These are phyloP conservation scores for Mediolabrus comicus DNA, from an alignment of 108 stramenopile genomes.

Conservation along the genomic window DNA sequence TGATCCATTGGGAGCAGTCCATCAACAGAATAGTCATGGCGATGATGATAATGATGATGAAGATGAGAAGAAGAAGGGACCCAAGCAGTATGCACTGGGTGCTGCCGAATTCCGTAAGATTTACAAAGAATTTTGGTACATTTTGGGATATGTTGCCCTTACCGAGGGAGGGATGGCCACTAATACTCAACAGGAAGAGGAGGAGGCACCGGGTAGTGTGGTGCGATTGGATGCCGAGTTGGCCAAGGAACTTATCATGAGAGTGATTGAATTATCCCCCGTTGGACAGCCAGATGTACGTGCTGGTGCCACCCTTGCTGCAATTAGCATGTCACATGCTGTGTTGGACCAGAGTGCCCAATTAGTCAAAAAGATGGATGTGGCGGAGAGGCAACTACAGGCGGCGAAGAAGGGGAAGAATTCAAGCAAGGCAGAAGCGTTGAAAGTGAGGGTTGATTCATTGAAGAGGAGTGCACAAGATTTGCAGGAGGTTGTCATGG, in stretches of 20 bases:
- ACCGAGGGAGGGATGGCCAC: conserved; percentile 45
- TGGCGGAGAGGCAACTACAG: conserved; percentile 55
- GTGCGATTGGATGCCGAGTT: conserved; percentile 70
- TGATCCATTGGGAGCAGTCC: conserved; percentile 46
- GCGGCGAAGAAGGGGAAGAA: conserved; percentile 37
- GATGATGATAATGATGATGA: neutral
- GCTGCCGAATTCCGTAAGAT: conserved; percentile 56
- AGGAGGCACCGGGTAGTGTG: conserved; percentile 2
- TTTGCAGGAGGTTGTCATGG: conserved; percentile 62
- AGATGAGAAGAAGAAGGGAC: conserved; percentile 7
- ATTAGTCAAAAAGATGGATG: conserved; percentile 48
- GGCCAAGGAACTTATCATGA: conserved; percentile 53
- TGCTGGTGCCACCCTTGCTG: conserved; percentile 59
- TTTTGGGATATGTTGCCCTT: conserved; percentile 60
- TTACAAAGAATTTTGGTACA: conserved; percentile 82
- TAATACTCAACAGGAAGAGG: conserved; percentile 4
- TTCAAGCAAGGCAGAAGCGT: conserved; percentile 49
- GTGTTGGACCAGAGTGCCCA: conserved; percentile 57
- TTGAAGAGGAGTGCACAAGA: conserved; percentile 59
- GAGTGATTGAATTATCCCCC: conserved; percentile 62
- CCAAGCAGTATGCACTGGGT: conserved; percentile 21
- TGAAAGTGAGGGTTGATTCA: conserved; percentile 55
- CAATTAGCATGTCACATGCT: conserved; percentile 62
- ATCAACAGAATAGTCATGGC: conserved; percentile 9
- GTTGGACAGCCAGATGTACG: conserved; percentile 88